Evolutionary conservation across 495 filamentous ascomycete genomes (phyloP), one percentile per base, ranked within the genome.

Genomic region (Durotheca rogersii): DNA sequence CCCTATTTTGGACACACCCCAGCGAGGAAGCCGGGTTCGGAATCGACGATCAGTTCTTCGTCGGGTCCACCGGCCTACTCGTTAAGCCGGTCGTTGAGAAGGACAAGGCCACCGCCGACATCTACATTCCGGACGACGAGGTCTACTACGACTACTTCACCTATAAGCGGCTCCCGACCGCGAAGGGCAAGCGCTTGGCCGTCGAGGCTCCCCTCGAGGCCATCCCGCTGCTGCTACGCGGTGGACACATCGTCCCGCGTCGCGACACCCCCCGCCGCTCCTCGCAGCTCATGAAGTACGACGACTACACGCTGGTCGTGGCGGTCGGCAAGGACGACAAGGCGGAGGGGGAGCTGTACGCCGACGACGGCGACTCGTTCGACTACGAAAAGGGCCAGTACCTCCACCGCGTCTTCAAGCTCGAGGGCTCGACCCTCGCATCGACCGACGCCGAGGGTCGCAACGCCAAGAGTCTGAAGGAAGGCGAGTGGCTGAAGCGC

Each of bases 141-240:
- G 79, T 84, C 45, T 98, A 98, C 74, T 97, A 89, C 62, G 87
- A 96, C 66, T 97, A 98, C 70, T 93, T 91, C 64, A 86, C 86
- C 56, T 95, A 86, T 69, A 82, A 83, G 15, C 70, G 80, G 32
- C 83, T 93, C 65, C 70, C 81, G 12, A 87, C 86, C 0, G 65
- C 78, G 7, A 72, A 69, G 56, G 85, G 90, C 46, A 83, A 85
- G 64, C 73, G 62, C 37, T 72, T 87, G 48, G 86, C 78, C 0
- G 69, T 95, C 16, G 71, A 79, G 0, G 88, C 93, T 1, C 88
- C 91, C 1, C 72, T 96, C 10, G 86, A 94, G 16, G 87, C 84
- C 62, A 84, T 95, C 10, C 92, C 93, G 0, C 59, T 98, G 11
- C 71, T 98, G 42, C 94, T 96, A 84, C 88, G 85, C 53, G 92